phyloP scores from a whole-genome alignment of 2,329 filamentous ascomycete species.

The Colletotrichum falcatum region DNA sequence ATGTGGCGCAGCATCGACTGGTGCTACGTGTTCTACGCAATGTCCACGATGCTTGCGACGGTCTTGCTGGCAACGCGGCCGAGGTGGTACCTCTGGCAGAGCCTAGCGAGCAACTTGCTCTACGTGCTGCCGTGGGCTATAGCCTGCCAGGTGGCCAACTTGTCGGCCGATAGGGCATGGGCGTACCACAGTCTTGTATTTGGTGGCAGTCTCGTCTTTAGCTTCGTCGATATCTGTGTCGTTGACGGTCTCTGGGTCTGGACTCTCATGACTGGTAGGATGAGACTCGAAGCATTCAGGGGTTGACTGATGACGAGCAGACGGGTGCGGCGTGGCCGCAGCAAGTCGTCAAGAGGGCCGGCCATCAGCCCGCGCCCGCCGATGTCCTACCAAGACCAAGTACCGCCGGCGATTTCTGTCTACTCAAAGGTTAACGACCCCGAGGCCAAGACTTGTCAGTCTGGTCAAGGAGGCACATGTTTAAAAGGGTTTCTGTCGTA shows the following conservation, averaged over 20 bases:
- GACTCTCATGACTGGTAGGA: conserved; percentile 59
- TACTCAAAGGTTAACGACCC: too few species aligned
- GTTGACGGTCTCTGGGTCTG: conserved; percentile 65
- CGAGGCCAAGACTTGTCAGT: too few species aligned
- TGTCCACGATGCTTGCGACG: conserved; percentile 73
- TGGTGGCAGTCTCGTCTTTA: conserved; percentile 76
- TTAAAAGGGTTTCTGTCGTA: too few species aligned
- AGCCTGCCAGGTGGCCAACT: conserved; percentile 61
- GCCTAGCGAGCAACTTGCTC: conserved; percentile 72
- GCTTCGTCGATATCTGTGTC: conserved; percentile 67
- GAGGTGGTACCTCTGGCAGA: conserved; percentile 76
- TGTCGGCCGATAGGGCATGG: conserved; percentile 70
- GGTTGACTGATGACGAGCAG: neutral
- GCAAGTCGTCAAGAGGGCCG: too few species aligned
- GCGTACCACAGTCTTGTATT: conserved; percentile 75
- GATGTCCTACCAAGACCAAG: too few species aligned
- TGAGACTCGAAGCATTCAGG: conserved; percentile 50
- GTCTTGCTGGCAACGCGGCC: conserved; percentile 74
- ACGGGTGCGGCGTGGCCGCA: too few species aligned
- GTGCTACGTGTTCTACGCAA: conserved; percentile 78
- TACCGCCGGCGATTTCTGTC: too few species aligned
- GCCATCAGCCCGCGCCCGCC: too few species aligned
- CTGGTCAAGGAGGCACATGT: too few species aligned
- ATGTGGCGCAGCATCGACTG: conserved; percentile 75
- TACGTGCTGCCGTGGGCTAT: conserved; percentile 81